phyloP scores from a whole-genome alignment of 257 asterid species.

The Datura wrightii region DNA sequence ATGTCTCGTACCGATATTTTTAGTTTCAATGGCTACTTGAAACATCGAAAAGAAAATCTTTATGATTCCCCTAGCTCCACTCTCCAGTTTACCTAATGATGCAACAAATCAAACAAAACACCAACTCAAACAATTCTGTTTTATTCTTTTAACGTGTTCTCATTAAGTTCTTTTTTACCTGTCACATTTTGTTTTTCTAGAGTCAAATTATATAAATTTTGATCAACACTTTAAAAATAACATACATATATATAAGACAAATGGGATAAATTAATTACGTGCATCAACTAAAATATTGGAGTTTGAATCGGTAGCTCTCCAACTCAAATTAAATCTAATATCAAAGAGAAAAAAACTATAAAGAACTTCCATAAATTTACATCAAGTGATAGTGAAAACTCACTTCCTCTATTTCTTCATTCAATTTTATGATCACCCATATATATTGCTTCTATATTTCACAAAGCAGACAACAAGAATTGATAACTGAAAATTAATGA shows the following conservation, averaged over 20 bases:
- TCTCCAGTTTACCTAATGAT: background rate
- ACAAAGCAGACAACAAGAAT: too few relatives aligned
- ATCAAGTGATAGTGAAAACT: background rate
- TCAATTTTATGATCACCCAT: too few relatives aligned
- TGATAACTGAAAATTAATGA: too few relatives aligned
- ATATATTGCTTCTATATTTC: too few relatives aligned
- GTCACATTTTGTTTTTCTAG: too few relatives aligned
- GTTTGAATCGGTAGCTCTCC: background rate
- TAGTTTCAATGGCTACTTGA: background rate
- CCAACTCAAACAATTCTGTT: background rate
- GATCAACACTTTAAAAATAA: too few relatives aligned
- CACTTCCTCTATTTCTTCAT: too few relatives aligned
- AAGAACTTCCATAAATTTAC: background rate
- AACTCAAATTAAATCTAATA: background rate
- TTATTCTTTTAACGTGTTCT: background rate
- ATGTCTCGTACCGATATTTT: background rate
- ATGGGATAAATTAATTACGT: background rate
- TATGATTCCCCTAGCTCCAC: background rate
- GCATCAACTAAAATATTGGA: background rate
- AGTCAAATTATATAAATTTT: too few relatives aligned
- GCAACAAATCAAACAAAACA: background rate
- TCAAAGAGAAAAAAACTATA: background rate
- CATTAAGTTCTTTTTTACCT: too few relatives aligned
- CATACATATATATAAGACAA: background rate
- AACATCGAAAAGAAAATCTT: background rate